Base-by-base conservation (phyloP, 257 asterid genomes). In the Lithospermum erythrorhizon region DNA sequence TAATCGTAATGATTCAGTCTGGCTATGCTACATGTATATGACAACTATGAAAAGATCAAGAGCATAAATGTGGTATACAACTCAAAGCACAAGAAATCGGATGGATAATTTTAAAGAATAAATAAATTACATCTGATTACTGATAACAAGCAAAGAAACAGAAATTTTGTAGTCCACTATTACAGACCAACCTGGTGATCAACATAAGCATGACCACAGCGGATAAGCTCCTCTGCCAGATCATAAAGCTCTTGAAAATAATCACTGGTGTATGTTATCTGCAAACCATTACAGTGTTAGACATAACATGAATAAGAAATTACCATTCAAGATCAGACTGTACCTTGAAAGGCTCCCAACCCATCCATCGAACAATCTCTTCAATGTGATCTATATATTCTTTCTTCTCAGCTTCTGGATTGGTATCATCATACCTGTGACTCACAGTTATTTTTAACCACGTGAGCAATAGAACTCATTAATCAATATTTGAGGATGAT, bases 331-430 rank as follows among this genome's bases (percentile, higher is more conserved):
- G 49, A 54, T 21, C 32, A 66, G 45, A 59, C 35, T 53, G 41
- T 72, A 91, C 98, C 97, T 88, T 86, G 67, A 81, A 86, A 61
- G 98, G 95, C 73, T 86, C 80, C 98, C 98, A 91, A 64, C 98
- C 98, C 95, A 88, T 88, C 98, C 98, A 88, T 49, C 87, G 67
- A 47, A 88, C 98, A 73, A 91, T 88, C 75, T 91, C 97, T 79
- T 81, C 76, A 52, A 88, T 91, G 63, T 88, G 97, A 73, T 91
- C 86, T 5, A 91, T 91, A 61, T 91, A 91, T 76, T 91, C 98
- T 65, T 82, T 82, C 76, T 88, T 91, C 69, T 88, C 98, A 68
- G 98, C 98, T 78, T 91, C 97, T 18, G 97, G 97, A 65, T 93
- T 93, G 66, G 99, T 93, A 68, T 93, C 97, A 75, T 93, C 99